A percentile compares a stretch with the other conserved stretches of the same genome.
Evolutionary conservation across 192 early-diverging fungal genomes (phyloP).

Genomic region (Podila minutissima): DNA sequence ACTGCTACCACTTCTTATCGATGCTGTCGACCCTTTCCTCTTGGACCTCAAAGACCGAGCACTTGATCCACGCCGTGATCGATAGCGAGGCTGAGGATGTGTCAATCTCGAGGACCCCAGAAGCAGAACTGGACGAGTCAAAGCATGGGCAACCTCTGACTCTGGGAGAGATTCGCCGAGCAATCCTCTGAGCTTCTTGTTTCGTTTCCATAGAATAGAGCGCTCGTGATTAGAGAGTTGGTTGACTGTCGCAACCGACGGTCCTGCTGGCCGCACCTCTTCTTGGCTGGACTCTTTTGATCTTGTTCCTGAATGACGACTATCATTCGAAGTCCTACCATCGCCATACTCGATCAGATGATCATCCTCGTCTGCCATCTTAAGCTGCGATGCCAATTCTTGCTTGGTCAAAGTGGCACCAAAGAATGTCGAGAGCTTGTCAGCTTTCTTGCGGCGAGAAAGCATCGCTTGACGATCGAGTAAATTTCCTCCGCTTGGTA

Average conservation of each 20-base stretch:
- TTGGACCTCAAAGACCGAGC: background rate
- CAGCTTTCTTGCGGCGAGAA: conserved; percentile 36
- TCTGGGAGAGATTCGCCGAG: conserved; percentile 51
- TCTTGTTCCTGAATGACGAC: background rate
- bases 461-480: conserved; percentile 28
- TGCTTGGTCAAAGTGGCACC: conserved; percentile 27
- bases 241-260: conserved; percentile 20
- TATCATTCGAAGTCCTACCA: conserved; percentile 12
- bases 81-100: background rate
- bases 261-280: background rate
- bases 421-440: conserved; percentile 49
- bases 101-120: background rate
- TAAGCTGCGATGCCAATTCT: conserved; percentile 34
- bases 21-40: background rate
- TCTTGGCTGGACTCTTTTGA: background rate
- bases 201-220: conserved; percentile 48
- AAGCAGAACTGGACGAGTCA: conserved; percentile 39
- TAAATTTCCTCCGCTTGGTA: background rate
- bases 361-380: conserved; percentile 17
- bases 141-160: conserved; percentile 25
- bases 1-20: background rate
- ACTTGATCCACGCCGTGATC: background rate
- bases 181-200: conserved; percentile 47
- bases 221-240: conserved; percentile 43
- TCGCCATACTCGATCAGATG: background rate